Base-by-base conservation (phyloP, 2,329 filamentous ascomycete species). In the Scedosporium dehoogii region DNA sequence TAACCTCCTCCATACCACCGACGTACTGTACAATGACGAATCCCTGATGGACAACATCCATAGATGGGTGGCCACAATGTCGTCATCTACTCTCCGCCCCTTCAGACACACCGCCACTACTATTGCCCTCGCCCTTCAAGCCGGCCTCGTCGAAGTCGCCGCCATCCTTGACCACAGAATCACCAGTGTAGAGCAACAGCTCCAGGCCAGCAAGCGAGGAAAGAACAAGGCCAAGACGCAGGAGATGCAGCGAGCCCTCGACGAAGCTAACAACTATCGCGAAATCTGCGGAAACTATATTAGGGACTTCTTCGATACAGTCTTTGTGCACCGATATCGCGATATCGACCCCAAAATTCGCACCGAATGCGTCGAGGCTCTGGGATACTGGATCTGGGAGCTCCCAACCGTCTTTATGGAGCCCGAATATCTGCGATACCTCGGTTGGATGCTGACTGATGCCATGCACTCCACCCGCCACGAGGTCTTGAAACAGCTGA, bases 401-500 rank as follows among this genome's bases (percentile, higher is more conserved):
- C 85, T 96, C 60, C 91, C 92, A 2, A 91, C 91, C 57, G 83
- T 90, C 56, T 99, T 96, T 75, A 91, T 97, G 73, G 90, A 97
- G 67, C 91, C 91, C 1, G 83, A 88, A 68, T 96, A 96, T 74
- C 79, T 99, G 59, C 87, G 94, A 64, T 99, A 99, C 70, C 80
- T 99, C 5, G 94, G 94, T 60, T 99, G 94, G 94, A 87, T 96
- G 70, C 81, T 99, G 33, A 96, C 92, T 4, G 94, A 99, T 71
- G 82, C 86, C 3, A 82, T 87, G 64, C 80, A 87, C 1, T 77
- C 85, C 7, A 92, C 91, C 23, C 85, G 94, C 61, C 82, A 88
- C n/a, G 92, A 96, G 72, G 91, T 96, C 2, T 76, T 99, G 51
- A 90, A 87, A 69, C 92, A 97, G 73, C 80, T 99, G 14, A 81